Evolutionary conservation across 2,329 filamentous ascomycete genomes (phyloP), one percentile per base, ranked within the genome.

Genomic region (Geosmithia flava): DNA sequence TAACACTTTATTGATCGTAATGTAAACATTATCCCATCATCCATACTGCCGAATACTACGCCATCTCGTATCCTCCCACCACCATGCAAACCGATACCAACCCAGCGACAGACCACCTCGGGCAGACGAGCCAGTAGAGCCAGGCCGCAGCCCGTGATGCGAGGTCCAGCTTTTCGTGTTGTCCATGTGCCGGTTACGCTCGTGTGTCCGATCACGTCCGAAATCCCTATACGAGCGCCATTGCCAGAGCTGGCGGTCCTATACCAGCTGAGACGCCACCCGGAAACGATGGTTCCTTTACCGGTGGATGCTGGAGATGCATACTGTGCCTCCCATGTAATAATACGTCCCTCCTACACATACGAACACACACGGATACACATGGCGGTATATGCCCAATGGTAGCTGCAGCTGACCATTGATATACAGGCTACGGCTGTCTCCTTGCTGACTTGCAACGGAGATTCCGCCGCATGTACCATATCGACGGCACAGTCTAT

Each of bases 401-500:
- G 19, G 39, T n/a, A 48, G 7, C 42, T 42, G 43, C 19, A 48
- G 7, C 42, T 42, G 43, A 52, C 52, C 19, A 8, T 8, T 27
- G 23, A 10, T 33, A 19, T 2, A 7, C 43, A 67, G 64, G 62
- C 48, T 66, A 62, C 45, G 57, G 58, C 15, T 51, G 49, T 39
- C 48, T 61, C 6, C 39, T 65, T 8, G 51, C 53, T n/a, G 53
- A 49, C 13, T 52, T 66, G 11, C 64, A 65, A 47, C 48, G 49
- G 7, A 53, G 53, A 2, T 54, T 66, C 48, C 62, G 64, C 20
- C 42, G 54, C 2, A 56, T 61, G 30, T 67, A 66, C 53, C 53
- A 52, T 47, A 64, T 67, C 39, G 48, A 58, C 7, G 62, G 63
- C 20, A 47, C 42, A 7, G 42, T 49, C 0, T 30, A 20, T 11